These are phyloP conservation scores for Podaxis sp. DNA, from an alignment of 768 basidiomycete species.

Conservation along the genomic window DNA sequence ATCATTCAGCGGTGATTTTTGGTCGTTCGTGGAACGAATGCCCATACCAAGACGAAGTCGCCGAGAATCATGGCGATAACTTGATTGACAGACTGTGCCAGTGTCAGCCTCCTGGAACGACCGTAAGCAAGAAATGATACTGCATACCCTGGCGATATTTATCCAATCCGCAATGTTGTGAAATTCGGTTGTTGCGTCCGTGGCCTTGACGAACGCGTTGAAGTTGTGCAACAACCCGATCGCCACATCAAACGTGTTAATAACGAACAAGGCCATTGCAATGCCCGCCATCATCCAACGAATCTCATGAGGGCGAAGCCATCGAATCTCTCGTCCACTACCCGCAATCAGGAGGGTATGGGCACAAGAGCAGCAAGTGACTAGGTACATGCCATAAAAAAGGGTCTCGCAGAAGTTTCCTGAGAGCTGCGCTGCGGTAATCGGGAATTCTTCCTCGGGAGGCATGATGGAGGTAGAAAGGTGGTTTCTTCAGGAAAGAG, in stretches of 20 bases:
- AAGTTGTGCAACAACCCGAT: slow-evolving; percentile 10
- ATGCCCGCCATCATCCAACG: slow-evolving; percentile 8
- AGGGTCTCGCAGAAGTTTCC: slow-evolving; percentile 11
- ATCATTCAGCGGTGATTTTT: background rate
- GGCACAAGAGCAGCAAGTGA: background rate
- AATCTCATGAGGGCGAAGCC: slow-evolving; percentile 3
- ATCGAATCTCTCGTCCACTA: slow-evolving; percentile 1
- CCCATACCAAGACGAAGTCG: slow-evolving; percentile 10
- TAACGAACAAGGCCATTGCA: background rate
- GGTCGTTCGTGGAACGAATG: background rate
- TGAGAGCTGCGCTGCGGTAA: slow-evolving; percentile 9
- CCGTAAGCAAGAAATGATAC: background rate
- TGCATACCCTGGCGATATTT: slow-evolving; percentile 5
- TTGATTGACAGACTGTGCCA: slow-evolving; percentile 5
- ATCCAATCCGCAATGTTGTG: slow-evolving; percentile 7
- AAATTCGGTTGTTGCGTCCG: background rate
- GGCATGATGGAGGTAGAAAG: background rate
- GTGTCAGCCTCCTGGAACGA: background rate
- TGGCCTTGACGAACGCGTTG: slow-evolving; percentile 1
- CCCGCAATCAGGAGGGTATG: background rate
- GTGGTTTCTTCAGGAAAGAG: background rate
- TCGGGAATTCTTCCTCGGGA: background rate
- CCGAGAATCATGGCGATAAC: slow-evolving; percentile 8
- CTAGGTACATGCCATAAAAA: slow-evolving; percentile 7
- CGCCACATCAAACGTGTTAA: slow-evolving; percentile 7